phyloP scores from a whole-genome alignment of 2,329 filamentous ascomycete genomes.

The Chrysoporthe austroafricana region DNA sequence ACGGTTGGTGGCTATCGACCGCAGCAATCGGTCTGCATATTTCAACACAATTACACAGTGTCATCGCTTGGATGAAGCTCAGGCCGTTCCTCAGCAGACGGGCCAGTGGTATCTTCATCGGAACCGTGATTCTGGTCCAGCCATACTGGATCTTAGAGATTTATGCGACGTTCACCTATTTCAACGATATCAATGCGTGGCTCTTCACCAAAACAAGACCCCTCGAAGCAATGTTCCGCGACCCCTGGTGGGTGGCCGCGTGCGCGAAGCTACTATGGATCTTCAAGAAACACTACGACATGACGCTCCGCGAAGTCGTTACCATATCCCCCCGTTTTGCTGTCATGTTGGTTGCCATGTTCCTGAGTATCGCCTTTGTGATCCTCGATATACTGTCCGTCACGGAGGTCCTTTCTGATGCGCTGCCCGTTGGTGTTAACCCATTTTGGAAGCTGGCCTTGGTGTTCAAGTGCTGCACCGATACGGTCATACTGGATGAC shows the following conservation, averaged over 20 bases:
- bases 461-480: constrained; percentile 69
- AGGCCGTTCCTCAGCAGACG: constrained; percentile 59
- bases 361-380: constrained; percentile 63
- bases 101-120: constrained; percentile 59
- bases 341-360: constrained; percentile 64
- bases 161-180: constrained; percentile 67
- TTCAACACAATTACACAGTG: constrained; percentile 68
- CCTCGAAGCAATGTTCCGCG: constrained; percentile 38
- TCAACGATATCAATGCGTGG: constrained; percentile 36
- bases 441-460: constrained; percentile 67
- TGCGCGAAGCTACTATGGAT: constrained; percentile 63
- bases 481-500: constrained; percentile 69
- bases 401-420: constrained; percentile 47
- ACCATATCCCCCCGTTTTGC: constrained; percentile 66
- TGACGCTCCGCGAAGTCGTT: constrained; percentile 60
- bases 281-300: constrained; percentile 64
- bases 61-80: constrained; percentile 71
- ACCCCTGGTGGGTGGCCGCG: constrained; percentile 72
- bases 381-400: constrained; percentile 65
- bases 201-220: constrained; percentile 21
- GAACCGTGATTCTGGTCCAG: constrained; percentile 60
- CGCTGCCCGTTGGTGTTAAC: constrained; percentile 55
- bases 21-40: constrained; percentile 64
- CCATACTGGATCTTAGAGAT: constrained; percentile 70
- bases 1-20: constrained; percentile 66